Evolutionary conservation across 805 yeast genomes (phyloP).

Genomic region (Naumovozyma dairenensis): DNA sequence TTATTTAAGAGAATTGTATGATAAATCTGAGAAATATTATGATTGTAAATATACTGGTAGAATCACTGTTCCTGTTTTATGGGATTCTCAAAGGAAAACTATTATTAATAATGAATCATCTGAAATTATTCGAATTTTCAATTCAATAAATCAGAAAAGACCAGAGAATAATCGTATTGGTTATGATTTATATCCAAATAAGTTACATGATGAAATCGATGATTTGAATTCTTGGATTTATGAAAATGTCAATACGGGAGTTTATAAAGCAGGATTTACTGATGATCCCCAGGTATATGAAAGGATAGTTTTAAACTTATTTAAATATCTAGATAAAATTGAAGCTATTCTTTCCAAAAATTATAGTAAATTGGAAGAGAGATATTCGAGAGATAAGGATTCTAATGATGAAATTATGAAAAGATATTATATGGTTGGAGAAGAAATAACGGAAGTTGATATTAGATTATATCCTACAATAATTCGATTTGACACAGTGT

Average conservation of each 20-base stretch:
- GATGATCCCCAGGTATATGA: constrained; percentile 76
- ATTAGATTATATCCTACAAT: constrained; percentile 78
- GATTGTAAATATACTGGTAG: no score
- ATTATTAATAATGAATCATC: constrained; percentile 88
- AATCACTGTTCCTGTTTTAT: constrained; percentile 84
- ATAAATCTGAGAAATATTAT: constrained; percentile 64
- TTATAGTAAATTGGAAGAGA: constrained; percentile 22
- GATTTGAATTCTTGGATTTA: constrained; percentile 76
- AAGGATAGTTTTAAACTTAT: constrained; percentile 50
- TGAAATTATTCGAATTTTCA: constrained; percentile 78
- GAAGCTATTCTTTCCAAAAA: constrained; percentile 48
- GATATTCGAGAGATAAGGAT: constrained; percentile 10
- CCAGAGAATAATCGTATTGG: constrained; percentile 28
- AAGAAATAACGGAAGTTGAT: constrained; percentile 78
- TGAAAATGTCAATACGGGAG: constrained; percentile 82
- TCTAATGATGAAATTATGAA: constrained; percentile 10
- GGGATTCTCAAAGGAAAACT: constrained; percentile 76
- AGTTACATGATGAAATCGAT: constrained; percentile 49
- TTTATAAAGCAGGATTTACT: constrained; percentile 85
- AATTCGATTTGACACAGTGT: constrained; percentile 83
- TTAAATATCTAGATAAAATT: constrained; percentile 57
- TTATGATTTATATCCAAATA: constrained; percentile 56
- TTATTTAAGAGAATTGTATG: constrained; percentile 62
- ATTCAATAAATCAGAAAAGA: constrained; percentile 55
- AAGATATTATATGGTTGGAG: constrained; percentile 45